Evolutionary conservation across 1,284 basidiomycete species (phyloP).

Genomic region (Tylopilus sp.): DNA sequence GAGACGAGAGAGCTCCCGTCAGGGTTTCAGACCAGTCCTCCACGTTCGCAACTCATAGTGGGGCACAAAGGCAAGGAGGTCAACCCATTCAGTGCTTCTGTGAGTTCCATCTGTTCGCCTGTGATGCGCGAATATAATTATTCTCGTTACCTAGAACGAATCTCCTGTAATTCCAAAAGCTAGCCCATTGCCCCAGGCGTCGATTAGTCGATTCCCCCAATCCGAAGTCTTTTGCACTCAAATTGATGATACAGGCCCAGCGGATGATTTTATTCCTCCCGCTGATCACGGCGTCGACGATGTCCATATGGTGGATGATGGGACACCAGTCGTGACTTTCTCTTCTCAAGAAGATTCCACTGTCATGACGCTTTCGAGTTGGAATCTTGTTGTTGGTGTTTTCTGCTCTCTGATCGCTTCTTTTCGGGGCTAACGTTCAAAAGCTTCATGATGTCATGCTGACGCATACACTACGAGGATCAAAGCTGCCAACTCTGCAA

Average conservation of each 20-base stretch:
- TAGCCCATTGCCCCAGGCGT: slow-evolving; percentile 2
- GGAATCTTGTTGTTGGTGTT: slow-evolving; percentile 52
- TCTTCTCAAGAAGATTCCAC: slow-evolving; percentile 31
- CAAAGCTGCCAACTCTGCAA: slow-evolving; percentile 50
- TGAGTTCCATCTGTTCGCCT: slow-evolving; percentile 2
- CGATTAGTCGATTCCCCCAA: slow-evolving; percentile 7
- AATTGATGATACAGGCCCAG: slow-evolving; percentile 10
- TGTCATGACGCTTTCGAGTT: slow-evolving; percentile 40
- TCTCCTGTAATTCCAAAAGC: slow-evolving; percentile 7
- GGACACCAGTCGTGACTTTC: slow-evolving; percentile 5
- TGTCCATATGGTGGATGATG: slow-evolving; percentile 24
- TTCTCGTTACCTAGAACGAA: slow-evolving; percentile 3
- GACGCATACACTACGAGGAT: slow-evolving; percentile 46
- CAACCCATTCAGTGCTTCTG: slow-evolving; percentile 6
- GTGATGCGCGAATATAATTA: neutral
- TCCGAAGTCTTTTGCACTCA: slow-evolving; percentile 14
- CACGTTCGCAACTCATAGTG: slow-evolving; percentile 21
- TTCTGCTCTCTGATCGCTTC: neutral
- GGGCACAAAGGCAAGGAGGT: slow-evolving; percentile 21
- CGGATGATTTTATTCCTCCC: slow-evolving; percentile 17
- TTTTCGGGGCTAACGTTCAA: slow-evolving; percentile 6
- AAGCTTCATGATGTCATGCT: slow-evolving; percentile 60
- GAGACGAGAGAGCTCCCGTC: slow-evolving; percentile 20
- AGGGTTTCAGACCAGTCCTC: slow-evolving; percentile 19
- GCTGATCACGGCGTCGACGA: slow-evolving; percentile 15